Evolutionary conservation across 1,139 yeast species (phyloP).

Genomic region (Meyerozyma sp.): DNA sequence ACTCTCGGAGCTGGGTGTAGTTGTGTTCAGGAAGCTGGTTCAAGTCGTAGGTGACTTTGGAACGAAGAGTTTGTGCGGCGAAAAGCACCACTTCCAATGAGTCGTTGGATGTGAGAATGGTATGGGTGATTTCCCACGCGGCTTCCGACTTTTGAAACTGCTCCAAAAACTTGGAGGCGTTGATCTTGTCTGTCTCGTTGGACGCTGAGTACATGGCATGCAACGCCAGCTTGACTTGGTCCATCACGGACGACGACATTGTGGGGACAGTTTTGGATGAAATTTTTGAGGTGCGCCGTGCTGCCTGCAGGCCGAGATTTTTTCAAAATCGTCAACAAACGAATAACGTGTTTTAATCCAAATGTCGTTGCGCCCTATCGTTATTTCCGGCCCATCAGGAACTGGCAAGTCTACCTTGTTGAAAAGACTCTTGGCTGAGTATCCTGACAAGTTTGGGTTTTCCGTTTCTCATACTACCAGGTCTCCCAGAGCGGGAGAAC

Average conservation of each 20-base stretch:
- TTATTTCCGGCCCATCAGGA: conserved; percentile 95
- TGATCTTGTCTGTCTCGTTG: conserved; percentile 44
- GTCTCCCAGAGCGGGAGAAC: conserved; percentile 86
- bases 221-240: conserved; percentile 45
- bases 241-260: conserved; percentile 5
- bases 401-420: conserved; percentile 93
- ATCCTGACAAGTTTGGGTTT: conserved; percentile 85
- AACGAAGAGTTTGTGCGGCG: conserved; percentile 85
- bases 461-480: conserved; percentile 95
- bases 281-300: background rate
- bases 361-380: conserved; percentile 68
- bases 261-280: background rate
- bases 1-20: conserved; percentile 51
- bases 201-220: conserved; percentile 57
- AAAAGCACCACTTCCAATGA: conserved; percentile 56
- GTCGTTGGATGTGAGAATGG: conserved; percentile 8
- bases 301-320: background rate
- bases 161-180: conserved; percentile 67
- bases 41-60: conserved; percentile 79
- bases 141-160: conserved; percentile 73
- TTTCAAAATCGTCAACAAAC: too few species aligned
- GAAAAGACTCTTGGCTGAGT: conserved; percentile 85
- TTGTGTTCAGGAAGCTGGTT: conserved; percentile 61
- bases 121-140: conserved; percentile 53
- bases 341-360: background rate